Evolutionary conservation across 768 basidiomycete species (phyloP), one percentile per base, ranked within the genome.

Genomic region (Hirschioporus abietinus): DNA sequence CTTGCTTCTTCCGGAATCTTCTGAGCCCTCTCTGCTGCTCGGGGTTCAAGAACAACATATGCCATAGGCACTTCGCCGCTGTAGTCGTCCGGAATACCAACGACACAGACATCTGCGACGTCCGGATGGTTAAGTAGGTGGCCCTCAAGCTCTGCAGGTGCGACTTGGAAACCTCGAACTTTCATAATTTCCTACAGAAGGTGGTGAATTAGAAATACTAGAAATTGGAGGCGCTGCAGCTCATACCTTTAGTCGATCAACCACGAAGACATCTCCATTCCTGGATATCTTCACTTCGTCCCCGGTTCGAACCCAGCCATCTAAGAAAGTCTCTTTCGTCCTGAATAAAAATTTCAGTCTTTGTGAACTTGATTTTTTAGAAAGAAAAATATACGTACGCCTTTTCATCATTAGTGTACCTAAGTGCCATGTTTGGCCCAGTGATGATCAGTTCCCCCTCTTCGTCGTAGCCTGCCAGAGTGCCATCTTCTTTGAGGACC

Each of bases 231-330:
- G 42, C 42, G 20, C 42, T 52, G 42, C 15, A 52, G 5, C 20
- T 10, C 42, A 20, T 52, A 83, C 87, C 79, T 91, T 90, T 27
- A 89, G 72, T 36, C 89, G 80, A 72, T 90, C 89, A 17, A 88
- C 73, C 58, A 90, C 81, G 70, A 84, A 85, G 4, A 90, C 67
- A 65, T 89, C 86, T 8, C 80, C 79, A 66, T 87, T 81, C 70
- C 79, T 73, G 64, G 81, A 78, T 63, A 90, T 82, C 64, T 77
- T 74, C 3, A 83, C 88, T 72, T 88, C 85, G 69, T 90, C 89
- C 1, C 89, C 90, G 0, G 90, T 91, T 64, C 79, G 80, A 3
- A 91, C 78, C 89, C 88, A 91, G 86, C 90, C 89, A 68, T 90
- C 81, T 12, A 86, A 68, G 72, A 91, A 92, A 0, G 87, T 88